Percentiles rank a stretch among this genome's conserved stretches.
These are phyloP conservation scores for Phycomyces nitens DNA, from an alignment of 192 early-diverging fungal species.

Conservation along the genomic window DNA sequence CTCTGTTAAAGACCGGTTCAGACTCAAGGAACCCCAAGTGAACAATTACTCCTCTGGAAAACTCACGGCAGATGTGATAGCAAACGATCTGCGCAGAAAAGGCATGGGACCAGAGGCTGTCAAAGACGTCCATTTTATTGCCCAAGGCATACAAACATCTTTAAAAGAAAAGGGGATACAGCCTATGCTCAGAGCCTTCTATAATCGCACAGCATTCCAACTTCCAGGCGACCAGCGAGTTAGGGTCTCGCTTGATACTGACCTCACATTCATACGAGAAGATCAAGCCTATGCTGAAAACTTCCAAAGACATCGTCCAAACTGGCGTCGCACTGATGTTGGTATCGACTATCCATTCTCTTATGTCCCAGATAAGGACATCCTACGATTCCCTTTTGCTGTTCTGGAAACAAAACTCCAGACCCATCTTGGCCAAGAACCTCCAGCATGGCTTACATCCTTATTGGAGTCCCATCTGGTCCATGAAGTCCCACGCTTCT, in stretches of 20 bases:
- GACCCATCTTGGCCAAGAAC: slow-evolving; percentile 39
- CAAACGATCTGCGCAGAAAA: slow-evolving; percentile 58
- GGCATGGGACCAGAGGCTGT: slow-evolving; percentile 59
- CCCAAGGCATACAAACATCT: slow-evolving; percentile 24
- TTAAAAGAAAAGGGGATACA: slow-evolving; percentile 18
- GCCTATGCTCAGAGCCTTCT: slow-evolving; percentile 31
- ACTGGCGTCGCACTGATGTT: slow-evolving; percentile 34
- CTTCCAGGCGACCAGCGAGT: slow-evolving; percentile 46
- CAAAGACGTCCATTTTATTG: slow-evolving; percentile 48
- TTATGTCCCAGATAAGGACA: slow-evolving; percentile 23
- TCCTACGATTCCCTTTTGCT: slow-evolving; percentile 38
- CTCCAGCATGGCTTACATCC: slow-evolving; percentile 25
- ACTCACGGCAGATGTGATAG: slow-evolving; percentile 48
- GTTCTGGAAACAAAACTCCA: slow-evolving; percentile 38
- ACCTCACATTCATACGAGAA: slow-evolving; percentile 35
- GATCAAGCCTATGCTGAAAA: slow-evolving; percentile 39
- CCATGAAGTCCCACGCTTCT: slow-evolving; percentile 48
- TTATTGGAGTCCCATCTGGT: slow-evolving; percentile 42
- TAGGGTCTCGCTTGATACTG: slow-evolving; percentile 30
- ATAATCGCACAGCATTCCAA: slow-evolving; percentile 41
- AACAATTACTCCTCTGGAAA: slow-evolving; percentile 15
- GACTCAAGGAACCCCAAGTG: slow-evolving; percentile 30
- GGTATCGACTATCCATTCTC: slow-evolving; percentile 42
- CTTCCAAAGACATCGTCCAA: slow-evolving; percentile 60
- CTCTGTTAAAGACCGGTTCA: slow-evolving; percentile 34